phyloP scores from a whole-genome alignment of 139 green algal genomes.

The Asterochloris erici region DNA sequence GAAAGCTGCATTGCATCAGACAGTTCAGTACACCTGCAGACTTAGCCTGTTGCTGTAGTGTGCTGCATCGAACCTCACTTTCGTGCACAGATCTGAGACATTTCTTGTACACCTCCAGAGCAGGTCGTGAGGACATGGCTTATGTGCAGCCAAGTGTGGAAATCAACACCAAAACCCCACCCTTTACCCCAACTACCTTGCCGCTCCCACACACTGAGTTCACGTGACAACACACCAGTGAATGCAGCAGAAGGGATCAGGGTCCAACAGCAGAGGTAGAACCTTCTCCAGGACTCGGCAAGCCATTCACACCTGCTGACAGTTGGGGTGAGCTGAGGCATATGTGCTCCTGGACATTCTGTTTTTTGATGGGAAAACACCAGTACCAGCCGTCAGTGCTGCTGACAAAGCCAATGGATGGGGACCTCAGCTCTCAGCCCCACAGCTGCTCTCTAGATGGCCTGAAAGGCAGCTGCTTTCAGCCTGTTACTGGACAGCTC shows the following conservation, averaged over 20 bases:
- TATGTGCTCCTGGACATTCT: too few species aligned
- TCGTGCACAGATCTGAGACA: slow-evolving; percentile 1
- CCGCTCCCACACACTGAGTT: not conserved
- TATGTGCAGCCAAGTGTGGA: not conserved
- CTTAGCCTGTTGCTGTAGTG: not conserved
- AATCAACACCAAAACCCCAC: not conserved
- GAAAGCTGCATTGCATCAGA: slow-evolving; percentile 12
- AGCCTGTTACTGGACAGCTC: too few species aligned
- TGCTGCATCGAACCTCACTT: not conserved
- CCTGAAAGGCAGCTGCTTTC: too few species aligned
- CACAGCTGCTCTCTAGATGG: too few species aligned
- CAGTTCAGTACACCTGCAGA: not conserved
- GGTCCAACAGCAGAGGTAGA: slow-evolving; percentile 19
- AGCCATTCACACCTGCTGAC: slow-evolving; percentile 5
- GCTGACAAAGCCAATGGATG: too few species aligned
- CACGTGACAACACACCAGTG: not conserved
- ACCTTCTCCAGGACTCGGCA: slow-evolving; percentile 19
- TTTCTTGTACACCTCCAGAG: slow-evolving; percentile 1
- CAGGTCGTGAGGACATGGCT: not conserved
- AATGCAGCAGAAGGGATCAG: slow-evolving; percentile 11
- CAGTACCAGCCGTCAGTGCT: too few species aligned
- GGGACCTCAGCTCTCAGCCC: too few species aligned
- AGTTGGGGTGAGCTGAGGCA: too few species aligned
- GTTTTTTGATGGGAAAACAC: too few species aligned
- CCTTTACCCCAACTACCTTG: too few species aligned